Percentiles rank a stretch among this genome's conserved stretches.
Conservation (phyloP, 345 rosid species). For the Jatropha curcas region DNA sequence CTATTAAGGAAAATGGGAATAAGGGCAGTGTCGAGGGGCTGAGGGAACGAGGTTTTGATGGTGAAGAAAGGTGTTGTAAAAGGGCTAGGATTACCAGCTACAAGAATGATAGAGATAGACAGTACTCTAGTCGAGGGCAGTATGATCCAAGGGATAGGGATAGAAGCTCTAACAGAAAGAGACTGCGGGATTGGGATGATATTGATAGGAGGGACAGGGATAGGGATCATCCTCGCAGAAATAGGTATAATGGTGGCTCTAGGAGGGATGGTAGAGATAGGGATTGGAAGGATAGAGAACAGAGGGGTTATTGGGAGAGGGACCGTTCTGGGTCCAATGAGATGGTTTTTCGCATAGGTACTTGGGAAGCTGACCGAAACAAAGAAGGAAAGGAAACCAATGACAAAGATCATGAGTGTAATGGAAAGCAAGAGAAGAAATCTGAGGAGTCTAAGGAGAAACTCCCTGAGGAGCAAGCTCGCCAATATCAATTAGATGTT, state of each 20-base stretch:
- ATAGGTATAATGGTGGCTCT: slow-evolving; percentile 35
- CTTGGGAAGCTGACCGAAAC: slow-evolving; percentile 75
- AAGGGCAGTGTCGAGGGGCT: slow-evolving; percentile 19
- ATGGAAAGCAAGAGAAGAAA: slow-evolving; percentile 50
- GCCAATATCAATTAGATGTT: slow-evolving; percentile 90
- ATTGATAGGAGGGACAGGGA: slow-evolving; percentile 57
- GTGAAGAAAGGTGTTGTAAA: slow-evolving; percentile 53
- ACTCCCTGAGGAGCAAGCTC: slow-evolving; percentile 81
- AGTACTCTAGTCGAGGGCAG: slow-evolving; percentile 40
- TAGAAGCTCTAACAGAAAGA: slow-evolving; percentile 52
- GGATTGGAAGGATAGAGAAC: slow-evolving; percentile 67
- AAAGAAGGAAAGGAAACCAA: slow-evolving; percentile 47
- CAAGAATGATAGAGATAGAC: slow-evolving; percentile 42
- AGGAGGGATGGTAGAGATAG: slow-evolving; percentile 61
- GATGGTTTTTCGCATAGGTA: slow-evolving; percentile 68
- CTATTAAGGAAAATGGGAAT: slow-evolving; percentile 35
- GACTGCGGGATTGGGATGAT: slow-evolving; percentile 62
- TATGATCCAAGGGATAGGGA: slow-evolving; percentile 53
- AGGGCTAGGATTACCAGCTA: slow-evolving; percentile 45
- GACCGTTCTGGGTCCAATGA: slow-evolving; percentile 68
- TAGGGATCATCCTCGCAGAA: slow-evolving; percentile 59
- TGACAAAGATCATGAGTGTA: slow-evolving; percentile 42
- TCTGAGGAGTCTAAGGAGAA: slow-evolving; percentile 66
- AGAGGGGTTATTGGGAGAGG: slow-evolving; percentile 95
- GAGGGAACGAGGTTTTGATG: slow-evolving; percentile 34